Evolutionary conservation across 768 basidiomycete species (phyloP), one percentile per base, ranked within the genome.

Genomic region (Boletellus ananiceps): DNA sequence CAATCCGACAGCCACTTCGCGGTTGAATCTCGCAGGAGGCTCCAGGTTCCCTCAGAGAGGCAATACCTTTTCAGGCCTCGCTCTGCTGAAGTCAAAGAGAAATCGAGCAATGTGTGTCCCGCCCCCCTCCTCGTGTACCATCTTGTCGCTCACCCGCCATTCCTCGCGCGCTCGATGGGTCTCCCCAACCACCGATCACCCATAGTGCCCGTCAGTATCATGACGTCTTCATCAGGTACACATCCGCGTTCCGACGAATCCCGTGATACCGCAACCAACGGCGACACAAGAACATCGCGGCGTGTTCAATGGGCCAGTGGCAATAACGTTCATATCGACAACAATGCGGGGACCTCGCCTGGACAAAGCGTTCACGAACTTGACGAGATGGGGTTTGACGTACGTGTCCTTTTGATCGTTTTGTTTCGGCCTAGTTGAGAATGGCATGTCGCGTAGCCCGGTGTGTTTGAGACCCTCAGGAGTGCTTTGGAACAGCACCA

Each of bases 301-400:
- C 77, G 74, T 40, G 77, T 82, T 3, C 80, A 81, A 53, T 80
- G 79, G 80, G 65, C 71, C 12, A 66, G 68, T 43, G 54, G 54
- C 21, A 59, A 62, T n/a, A 58, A 63, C 8, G 52, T 56, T 32
- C 54, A 57, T 43, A 15, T 32, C 8, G 40, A 43, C 31, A 19
- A 16, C 2, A 27, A 44, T 9, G n/a, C 37, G 18, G 47, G 42
- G 2, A 7, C 35, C 16, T 60, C 50, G 4, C 47, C 58, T 19
- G 56, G 33, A 27, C 19, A 31, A 29, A 57, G 53, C 18, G 54
- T 63, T n/a, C 74, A 75, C 45, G 73, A 69, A 21, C 66, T 84
- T 25, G 82, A 84, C 57, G 78, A 81, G 62, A 66, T 73, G 39
- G 82, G 73, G 0, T 55, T 75, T 27, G 72, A 83, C 56, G 83